Percentiles rank a stretch among this genome's conserved stretches.
These are phyloP conservation scores for Claviceps digitariae DNA, from an alignment of 2,329 filamentous ascomycete species.

Conservation along the genomic window DNA sequence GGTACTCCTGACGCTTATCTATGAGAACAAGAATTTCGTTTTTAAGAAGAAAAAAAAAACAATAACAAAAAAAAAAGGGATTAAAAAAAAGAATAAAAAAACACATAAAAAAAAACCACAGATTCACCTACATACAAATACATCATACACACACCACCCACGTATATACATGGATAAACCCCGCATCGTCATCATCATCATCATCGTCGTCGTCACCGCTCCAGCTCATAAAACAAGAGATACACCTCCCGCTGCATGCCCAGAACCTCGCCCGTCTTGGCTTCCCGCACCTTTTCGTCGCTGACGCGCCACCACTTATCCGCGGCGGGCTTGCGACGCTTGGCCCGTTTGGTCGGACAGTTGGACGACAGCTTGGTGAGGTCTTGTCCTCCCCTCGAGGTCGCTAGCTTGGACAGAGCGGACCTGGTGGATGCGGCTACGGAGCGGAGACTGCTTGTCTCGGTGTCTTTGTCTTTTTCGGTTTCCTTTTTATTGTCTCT, in stretches of 20 bases:
- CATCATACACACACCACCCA: no score
- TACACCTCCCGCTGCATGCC: constrained; percentile 95
- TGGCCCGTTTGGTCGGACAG: constrained; percentile 24
- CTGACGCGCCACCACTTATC: constrained; percentile 95
- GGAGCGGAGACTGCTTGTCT: constrained; percentile 40
- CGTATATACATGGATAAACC: no score
- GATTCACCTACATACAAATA: no score
- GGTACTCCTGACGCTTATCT: no score
- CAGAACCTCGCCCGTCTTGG: constrained; percentile 81
- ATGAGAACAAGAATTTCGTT: no score
- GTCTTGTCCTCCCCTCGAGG: constrained; percentile 20
- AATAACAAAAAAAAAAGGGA: no score
- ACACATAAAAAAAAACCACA: no score
- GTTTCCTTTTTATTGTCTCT: constrained; percentile 4
- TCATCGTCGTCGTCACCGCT: no score
- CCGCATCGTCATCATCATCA: no score
- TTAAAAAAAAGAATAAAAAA: no score
- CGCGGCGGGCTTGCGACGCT: constrained; percentile 41
- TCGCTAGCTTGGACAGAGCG: constrained; percentile 34
- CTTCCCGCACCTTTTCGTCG: constrained; percentile 91
- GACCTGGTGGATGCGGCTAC: constrained; percentile 43
- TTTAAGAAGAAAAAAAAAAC: no score
- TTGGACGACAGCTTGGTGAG: constrained; percentile 10
- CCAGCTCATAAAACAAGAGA: constrained; percentile 86
- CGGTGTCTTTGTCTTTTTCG: constrained; percentile 28